Conservation (phyloP, 148 eudicot species). For the Rhododendron henanense region DNA sequence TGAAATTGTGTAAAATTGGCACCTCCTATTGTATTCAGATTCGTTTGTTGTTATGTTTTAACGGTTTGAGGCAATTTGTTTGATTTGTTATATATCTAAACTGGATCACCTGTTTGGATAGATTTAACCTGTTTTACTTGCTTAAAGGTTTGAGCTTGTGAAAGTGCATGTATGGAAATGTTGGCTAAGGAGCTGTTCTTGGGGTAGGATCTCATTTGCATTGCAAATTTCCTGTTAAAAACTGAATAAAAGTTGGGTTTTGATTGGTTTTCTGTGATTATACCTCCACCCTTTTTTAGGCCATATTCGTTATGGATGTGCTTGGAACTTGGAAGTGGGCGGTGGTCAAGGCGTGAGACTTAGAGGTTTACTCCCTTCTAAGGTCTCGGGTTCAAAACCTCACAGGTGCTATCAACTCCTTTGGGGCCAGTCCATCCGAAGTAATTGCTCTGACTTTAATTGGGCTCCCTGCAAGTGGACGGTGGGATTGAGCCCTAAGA, state of each 20-base stretch:
- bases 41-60: not conserved
- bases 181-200: not conserved
- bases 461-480: too few species aligned
- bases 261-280: not conserved
- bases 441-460: too few species aligned
- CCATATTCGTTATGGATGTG: not conserved
- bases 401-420: too few species aligned
- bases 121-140: not conserved
- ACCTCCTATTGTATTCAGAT: not conserved
- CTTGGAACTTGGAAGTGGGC: not conserved
- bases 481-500: too few species aligned
- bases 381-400: too few species aligned
- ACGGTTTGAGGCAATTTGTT: not conserved
- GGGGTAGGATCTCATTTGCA: not conserved
- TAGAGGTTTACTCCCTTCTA: not conserved
- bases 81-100: not conserved
- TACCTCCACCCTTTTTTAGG: not conserved
- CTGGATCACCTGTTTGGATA: not conserved
- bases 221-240: not conserved
- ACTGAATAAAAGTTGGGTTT: not conserved
- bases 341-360: too few species aligned
- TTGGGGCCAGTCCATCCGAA: too few species aligned
- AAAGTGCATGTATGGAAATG: not conserved
- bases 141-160: not conserved
- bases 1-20: not conserved